Evolutionary conservation across 2,329 filamentous ascomycete genomes (phyloP).

Genomic region (Fusarium solani-melongenae): DNA sequence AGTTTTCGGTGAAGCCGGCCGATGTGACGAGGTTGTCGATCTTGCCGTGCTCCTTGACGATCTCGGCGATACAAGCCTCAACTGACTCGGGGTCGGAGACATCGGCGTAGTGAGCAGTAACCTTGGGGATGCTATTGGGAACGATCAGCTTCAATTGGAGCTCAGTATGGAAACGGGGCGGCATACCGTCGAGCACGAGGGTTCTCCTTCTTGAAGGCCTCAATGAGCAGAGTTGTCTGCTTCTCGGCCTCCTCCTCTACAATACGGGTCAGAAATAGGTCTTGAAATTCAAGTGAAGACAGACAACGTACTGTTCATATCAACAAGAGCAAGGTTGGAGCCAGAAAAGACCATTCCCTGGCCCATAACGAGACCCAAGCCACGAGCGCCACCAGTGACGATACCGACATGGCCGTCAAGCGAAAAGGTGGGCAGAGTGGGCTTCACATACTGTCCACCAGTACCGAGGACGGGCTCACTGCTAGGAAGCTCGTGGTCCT

Average conservation of each 20-base stretch:
- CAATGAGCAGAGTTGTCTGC: slow-evolving; percentile 78
- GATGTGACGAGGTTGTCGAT: slow-evolving; percentile 95
- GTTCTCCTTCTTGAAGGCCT: slow-evolving; percentile 82
- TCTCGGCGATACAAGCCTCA: slow-evolving; percentile 75
- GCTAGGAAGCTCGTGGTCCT: slow-evolving; percentile 77
- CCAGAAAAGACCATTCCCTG: slow-evolving; percentile 91
- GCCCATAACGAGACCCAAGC: slow-evolving; percentile 90
- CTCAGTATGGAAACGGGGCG: background rate
- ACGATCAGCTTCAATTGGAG: slow-evolving; percentile 3
- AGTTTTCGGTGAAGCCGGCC: slow-evolving; percentile 97
- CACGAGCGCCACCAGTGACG: slow-evolving; percentile 90
- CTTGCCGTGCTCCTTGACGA: slow-evolving; percentile 71
- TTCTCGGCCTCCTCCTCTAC: slow-evolving; percentile 84
- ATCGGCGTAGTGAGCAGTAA: slow-evolving; percentile 91
- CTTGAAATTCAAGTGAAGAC: background rate
- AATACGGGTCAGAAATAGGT: slow-evolving; percentile 22
- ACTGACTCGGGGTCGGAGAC: slow-evolving; percentile 86
- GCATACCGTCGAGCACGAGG: slow-evolving; percentile 75
- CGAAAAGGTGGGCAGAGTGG: slow-evolving; percentile 87
- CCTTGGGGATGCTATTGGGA: slow-evolving; percentile 72
- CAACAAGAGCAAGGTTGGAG: slow-evolving; percentile 89
- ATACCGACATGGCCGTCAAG: slow-evolving; percentile 85
- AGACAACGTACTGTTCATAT: slow-evolving; percentile 81
- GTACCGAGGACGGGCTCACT: slow-evolving; percentile 78
- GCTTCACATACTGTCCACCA: slow-evolving; percentile 84